Evolutionary conservation across 306 rosid species (phyloP).

Genomic region (Cicer arietinum): DNA sequence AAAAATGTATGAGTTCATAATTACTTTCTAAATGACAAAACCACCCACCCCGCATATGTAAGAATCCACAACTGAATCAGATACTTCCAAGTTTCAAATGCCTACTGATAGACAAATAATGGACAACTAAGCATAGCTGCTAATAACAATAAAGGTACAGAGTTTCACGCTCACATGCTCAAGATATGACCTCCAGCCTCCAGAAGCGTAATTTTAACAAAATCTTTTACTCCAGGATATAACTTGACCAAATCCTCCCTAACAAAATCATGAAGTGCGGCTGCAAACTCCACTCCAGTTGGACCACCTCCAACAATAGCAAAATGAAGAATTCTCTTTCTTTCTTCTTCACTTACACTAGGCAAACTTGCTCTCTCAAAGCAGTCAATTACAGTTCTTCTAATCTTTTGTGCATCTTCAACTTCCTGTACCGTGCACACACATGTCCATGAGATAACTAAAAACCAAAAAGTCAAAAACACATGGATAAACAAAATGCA

Average conservation of each 20-base stretch:
- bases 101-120: constrained; percentile 41
- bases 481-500: constrained; percentile 23
- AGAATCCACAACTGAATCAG: constrained; percentile 36
- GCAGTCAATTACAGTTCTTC: constrained; percentile 93
- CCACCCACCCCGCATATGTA: neutral
- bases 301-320: constrained; percentile 99
- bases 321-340: constrained; percentile 91
- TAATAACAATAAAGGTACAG: constrained; percentile 11
- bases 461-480: constrained; percentile 13
- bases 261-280: constrained; percentile 91
- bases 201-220: constrained; percentile 83
- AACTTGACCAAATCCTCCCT: constrained; percentile 75
- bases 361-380: constrained; percentile 94
- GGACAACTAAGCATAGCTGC: constrained; percentile 4
- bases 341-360: constrained; percentile 78
- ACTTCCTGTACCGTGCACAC: constrained; percentile 74
- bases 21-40: constrained; percentile 8
- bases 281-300: constrained; percentile 99
- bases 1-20: neutral
- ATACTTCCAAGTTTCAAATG: constrained; percentile 53
- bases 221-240: constrained; percentile 76
- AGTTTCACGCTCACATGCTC: constrained; percentile 64
- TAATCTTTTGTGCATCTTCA: constrained; percentile 96
- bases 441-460: constrained; percentile 30
- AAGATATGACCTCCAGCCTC: constrained; percentile 94